phyloP scores from a whole-genome alignment of 2,329 filamentous ascomycete genomes.

The Fusarium udum region DNA sequence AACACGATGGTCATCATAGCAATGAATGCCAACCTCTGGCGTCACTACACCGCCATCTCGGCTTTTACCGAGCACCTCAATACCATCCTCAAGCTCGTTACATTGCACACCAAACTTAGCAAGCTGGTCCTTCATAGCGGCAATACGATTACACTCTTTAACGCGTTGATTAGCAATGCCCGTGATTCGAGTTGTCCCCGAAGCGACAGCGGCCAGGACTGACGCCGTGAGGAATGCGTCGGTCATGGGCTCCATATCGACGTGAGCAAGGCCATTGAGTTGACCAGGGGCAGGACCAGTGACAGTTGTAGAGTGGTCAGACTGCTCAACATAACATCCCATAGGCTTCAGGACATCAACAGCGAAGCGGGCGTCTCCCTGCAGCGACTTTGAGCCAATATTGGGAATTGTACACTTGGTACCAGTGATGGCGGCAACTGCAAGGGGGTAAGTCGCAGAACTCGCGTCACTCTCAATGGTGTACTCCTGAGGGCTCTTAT shows the following conservation, averaged over 20 bases:
- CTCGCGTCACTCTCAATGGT: slow-evolving; percentile 96
- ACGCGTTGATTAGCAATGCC: slow-evolving; percentile 98
- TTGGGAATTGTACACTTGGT: slow-evolving; percentile 97
- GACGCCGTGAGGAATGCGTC: slow-evolving; percentile 97
- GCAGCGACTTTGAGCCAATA: slow-evolving; percentile 89
- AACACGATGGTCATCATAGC: slow-evolving; percentile 97
- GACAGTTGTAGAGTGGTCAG: slow-evolving; percentile 86
- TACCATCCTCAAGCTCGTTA: slow-evolving; percentile 92
- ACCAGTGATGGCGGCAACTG: slow-evolving; percentile 93
- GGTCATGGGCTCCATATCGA: slow-evolving; percentile 99
- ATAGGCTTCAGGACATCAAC: slow-evolving; percentile 89
- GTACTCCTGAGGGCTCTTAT: slow-evolving; percentile 86
- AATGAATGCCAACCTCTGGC: slow-evolving; percentile 77
- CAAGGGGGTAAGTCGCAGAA: slow-evolving; percentile 94
- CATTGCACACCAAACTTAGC: slow-evolving; percentile 92
- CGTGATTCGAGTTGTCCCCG: slow-evolving; percentile 83
- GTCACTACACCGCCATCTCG: slow-evolving; percentile 58
- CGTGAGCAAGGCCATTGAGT: slow-evolving; percentile 78
- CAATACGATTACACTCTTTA: slow-evolving; percentile 97
- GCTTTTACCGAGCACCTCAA: slow-evolving; percentile 71
- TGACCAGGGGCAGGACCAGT: slow-evolving; percentile 82
- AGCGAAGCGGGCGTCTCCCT: slow-evolving; percentile 95
- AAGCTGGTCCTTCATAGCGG: slow-evolving; percentile 93
- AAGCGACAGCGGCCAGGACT: slow-evolving; percentile 88
- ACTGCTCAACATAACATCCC: slow-evolving; percentile 91